Conservation (phyloP, 805 yeast species). For the Candida cerambycidarum region DNA sequence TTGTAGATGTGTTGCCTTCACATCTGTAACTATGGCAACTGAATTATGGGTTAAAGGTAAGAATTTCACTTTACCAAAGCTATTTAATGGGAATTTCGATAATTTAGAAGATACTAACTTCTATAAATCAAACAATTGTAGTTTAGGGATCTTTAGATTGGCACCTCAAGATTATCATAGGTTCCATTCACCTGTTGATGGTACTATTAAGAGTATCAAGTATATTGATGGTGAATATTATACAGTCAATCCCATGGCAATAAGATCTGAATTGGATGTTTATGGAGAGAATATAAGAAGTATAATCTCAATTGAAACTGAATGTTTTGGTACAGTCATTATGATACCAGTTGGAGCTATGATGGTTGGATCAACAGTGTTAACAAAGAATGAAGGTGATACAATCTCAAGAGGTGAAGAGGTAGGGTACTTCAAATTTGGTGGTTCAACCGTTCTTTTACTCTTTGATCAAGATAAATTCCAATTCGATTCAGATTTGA, state of each 20-base stretch:
- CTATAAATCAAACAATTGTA: constrained; percentile 43
- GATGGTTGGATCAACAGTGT: constrained; percentile 94
- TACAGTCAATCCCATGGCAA: constrained; percentile 97
- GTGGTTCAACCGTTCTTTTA: constrained; percentile 84
- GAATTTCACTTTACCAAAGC: constrained; percentile 63
- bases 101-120: constrained; percentile 39
- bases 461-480: constrained; percentile 55
- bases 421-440: constrained; percentile 92
- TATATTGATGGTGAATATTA: constrained; percentile 87
- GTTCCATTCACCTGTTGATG: constrained; percentile 86
- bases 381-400: constrained; percentile 65
- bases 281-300: constrained; percentile 89
- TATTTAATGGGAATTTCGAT: constrained; percentile 50
- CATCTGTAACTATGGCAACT: constrained; percentile 59
- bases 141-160: constrained; percentile 77
- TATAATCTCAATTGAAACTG: constrained; percentile 72
- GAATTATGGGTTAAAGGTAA: constrained; percentile 88
- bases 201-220: constrained; percentile 62
- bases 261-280: constrained; percentile 83
- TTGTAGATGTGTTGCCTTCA: constrained; percentile 75
- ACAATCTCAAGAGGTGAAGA: constrained; percentile 70
- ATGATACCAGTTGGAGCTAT: constrained; percentile 92
- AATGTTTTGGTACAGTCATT: constrained; percentile 73
- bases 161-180: constrained; percentile 98
- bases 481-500: constrained; percentile 70